Evolutionary conservation across 371 early-diverging fungal species (phyloP).

Genomic region (Mortierella sp.): DNA sequence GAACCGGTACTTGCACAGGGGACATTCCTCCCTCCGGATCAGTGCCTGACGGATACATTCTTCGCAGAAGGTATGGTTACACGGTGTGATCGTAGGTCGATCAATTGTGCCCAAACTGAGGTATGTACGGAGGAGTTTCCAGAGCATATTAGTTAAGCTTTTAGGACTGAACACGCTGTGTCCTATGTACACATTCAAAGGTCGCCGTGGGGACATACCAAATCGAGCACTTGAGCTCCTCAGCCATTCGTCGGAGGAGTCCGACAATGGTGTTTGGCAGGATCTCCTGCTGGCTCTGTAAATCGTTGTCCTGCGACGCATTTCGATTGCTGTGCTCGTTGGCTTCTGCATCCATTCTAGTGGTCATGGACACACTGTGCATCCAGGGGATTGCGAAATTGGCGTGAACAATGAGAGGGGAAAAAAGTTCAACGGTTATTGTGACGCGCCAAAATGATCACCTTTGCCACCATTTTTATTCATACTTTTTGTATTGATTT

Average conservation of each 20-base stretch:
- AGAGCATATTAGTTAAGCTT: no score
- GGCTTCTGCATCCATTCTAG: slow-evolving; percentile 16
- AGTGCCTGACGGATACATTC: slow-evolving; percentile 44
- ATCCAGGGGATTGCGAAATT: neutral
- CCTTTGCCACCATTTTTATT: slow-evolving; percentile 22
- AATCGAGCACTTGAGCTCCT: slow-evolving; percentile 55
- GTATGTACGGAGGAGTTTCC: neutral
- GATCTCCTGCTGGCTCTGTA: slow-evolving; percentile 20
- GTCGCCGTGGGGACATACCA: slow-evolving; percentile 17
- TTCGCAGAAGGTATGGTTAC: slow-evolving; percentile 51
- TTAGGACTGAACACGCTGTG: neutral
- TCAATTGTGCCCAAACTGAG: slow-evolving; percentile 41
- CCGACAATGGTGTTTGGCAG: slow-evolving; percentile 36
- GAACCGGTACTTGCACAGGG: slow-evolving; percentile 46
- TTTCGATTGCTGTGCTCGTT: neutral
- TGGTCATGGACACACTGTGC: slow-evolving; percentile 13
- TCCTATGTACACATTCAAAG: neutral
- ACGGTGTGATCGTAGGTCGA: slow-evolving; percentile 36
- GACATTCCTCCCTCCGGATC: slow-evolving; percentile 34
- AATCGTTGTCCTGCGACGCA: neutral
- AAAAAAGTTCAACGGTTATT: neutral
- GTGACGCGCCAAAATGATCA: no score
- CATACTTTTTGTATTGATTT: neutral
- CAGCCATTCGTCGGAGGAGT: slow-evolving; percentile 53
- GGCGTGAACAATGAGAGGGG: neutral